A percentile compares a stretch with the other conserved stretches of the same genome.
phyloP scores from a whole-genome alignment of 2,329 filamentous ascomycete genomes.

The Colletotrichum camelliae region DNA sequence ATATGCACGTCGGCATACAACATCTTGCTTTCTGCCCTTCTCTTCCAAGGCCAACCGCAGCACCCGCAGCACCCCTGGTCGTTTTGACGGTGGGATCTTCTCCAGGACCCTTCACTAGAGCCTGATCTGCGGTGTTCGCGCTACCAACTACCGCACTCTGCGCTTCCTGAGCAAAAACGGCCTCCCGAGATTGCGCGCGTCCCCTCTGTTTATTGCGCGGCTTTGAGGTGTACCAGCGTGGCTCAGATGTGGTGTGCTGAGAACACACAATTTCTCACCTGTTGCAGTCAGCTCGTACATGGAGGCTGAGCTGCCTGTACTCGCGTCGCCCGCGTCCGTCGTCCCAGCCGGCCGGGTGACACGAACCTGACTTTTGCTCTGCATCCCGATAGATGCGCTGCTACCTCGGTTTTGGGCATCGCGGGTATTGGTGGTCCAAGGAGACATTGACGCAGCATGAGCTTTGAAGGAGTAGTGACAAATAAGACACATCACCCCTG shows the following conservation, averaged over 20 bases:
- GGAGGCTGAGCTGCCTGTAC: constrained; percentile 1
- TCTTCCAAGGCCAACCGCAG: neutral
- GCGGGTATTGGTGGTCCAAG: neutral
- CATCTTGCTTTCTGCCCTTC: neutral
- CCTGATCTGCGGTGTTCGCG: neutral
- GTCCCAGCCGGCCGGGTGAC: neutral
- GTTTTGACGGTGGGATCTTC: too few relatives aligned
- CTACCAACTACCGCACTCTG: neutral
- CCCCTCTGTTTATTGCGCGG: neutral
- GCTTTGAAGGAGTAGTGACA: neutral
- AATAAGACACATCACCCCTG: neutral
- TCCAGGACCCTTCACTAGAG: neutral
- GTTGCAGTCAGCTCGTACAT: neutral
- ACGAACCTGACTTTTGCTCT: neutral
- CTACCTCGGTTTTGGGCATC: neutral
- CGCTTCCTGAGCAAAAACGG: neutral
- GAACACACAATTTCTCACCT: too few relatives aligned
- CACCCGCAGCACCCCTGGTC: neutral
- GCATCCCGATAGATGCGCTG: neutral
- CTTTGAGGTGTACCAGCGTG: constrained; percentile 3
- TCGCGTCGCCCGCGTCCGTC: neutral
- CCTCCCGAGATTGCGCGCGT: neutral
- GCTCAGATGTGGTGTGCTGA: constrained; percentile 1
- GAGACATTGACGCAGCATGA: neutral
- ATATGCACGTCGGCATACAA: neutral